Percentiles rank a stretch among this genome's conserved stretches.
phyloP scores from a whole-genome alignment of 2,329 filamentous ascomycete species.

The Tolypocladium ovalisporum region DNA sequence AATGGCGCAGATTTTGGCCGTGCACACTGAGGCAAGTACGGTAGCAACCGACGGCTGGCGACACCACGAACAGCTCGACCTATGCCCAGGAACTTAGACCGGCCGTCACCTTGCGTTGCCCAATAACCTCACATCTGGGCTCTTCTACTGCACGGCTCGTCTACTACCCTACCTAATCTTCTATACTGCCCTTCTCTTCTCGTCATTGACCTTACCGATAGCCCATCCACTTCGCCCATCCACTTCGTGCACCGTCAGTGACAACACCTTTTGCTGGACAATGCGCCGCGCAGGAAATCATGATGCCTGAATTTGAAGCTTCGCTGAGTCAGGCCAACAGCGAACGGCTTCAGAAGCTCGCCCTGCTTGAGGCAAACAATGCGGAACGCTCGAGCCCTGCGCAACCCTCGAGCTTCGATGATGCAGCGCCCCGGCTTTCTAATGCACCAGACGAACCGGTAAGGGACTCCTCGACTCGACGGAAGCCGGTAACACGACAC shows the following conservation, averaged over 20 bases:
- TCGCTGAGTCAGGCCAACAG: neutral
- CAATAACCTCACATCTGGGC: neutral
- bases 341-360: neutral
- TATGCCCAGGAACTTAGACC: neutral
- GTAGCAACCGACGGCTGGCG: neutral
- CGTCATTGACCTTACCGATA: neutral
- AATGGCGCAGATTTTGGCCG: neutral
- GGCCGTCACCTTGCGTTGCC: neutral
- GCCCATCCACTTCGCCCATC: neutral
- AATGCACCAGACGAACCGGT: neutral
- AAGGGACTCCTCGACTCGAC: neutral
- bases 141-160: neutral
- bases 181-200: neutral
- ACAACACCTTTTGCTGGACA: neutral
- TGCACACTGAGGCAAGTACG: too few relatives aligned
- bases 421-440: neutral
- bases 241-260: neutral
- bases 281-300: neutral
- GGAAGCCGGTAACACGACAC: neutral
- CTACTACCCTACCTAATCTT: neutral
- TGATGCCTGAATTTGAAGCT: neutral
- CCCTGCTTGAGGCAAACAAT: neutral
- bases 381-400: neutral
- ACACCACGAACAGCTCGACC: neutral
- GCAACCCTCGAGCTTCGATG: neutral